Percentiles rank a stretch among this genome's conserved stretches.
Evolutionary conservation across 108 stramenopile species (phyloP).

Genomic region (Skeletonema marinoi): DNA sequence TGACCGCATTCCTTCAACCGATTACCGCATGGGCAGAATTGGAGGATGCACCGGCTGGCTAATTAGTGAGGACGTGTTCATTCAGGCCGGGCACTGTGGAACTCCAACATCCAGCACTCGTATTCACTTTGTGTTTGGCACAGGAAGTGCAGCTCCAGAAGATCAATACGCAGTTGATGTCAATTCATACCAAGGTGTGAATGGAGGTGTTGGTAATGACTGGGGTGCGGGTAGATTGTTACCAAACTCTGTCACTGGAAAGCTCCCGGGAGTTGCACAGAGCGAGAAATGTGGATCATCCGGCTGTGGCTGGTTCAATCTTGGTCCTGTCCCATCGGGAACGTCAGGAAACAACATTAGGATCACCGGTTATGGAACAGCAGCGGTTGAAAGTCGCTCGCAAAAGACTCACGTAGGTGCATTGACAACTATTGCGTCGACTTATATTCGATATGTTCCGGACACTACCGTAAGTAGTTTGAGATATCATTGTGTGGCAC

Average conservation of each 20-base stretch:
- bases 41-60: slow-evolving; percentile 14
- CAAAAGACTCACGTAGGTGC: background rate
- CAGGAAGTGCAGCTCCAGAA: background rate
- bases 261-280: slow-evolving; percentile 10
- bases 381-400: background rate
- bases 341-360: slow-evolving; percentile 6
- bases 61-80: background rate
- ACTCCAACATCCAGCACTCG: background rate
- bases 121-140: background rate
- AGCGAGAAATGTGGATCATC: slow-evolving; percentile 1
- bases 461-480: background rate
- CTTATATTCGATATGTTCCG: background rate
- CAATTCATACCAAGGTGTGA: background rate
- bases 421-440: background rate
- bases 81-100: slow-evolving; percentile 13
- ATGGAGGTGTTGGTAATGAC: background rate
- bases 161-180: slow-evolving; percentile 12
- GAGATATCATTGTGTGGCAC: background rate
- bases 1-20: slow-evolving; percentile 10
- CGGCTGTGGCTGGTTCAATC: slow-evolving; percentile 14
- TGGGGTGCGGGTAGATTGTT: slow-evolving; percentile 1
- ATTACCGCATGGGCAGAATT: background rate
- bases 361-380: slow-evolving; percentile 4
- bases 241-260: background rate
- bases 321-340: slow-evolving; percentile 4